A percentile compares a stretch with the other conserved stretches of the same genome.
Evolutionary conservation across 2,329 filamentous ascomycete species (phyloP).

Genomic region (Escovopsis sp.): DNA sequence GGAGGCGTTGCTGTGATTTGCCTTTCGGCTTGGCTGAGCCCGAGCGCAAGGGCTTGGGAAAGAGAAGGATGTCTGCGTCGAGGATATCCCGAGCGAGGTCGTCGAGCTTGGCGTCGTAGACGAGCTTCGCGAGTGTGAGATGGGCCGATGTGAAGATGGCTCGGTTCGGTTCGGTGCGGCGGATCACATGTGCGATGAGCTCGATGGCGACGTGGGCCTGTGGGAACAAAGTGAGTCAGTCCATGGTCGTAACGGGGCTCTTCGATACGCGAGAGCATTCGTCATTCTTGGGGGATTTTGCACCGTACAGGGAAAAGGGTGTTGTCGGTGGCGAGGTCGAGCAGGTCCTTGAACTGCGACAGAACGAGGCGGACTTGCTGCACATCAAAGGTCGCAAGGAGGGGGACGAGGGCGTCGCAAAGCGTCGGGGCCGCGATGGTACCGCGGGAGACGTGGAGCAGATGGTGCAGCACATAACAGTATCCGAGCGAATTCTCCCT

Average conservation of each 20-base stretch:
- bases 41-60: conserved; percentile 31
- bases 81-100: conserved; percentile 44
- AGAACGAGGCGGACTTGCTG: conserved; percentile 38
- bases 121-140: conserved; percentile 39
- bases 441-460: conserved; percentile 17
- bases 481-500: conserved; percentile 35
- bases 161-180: conserved; percentile 50
- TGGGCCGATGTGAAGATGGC: conserved; percentile 52
- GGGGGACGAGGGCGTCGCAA: conserved; percentile 26
- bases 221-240: conserved; percentile 1
- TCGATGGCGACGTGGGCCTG: conserved; percentile 33
- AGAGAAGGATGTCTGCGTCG: conserved; percentile 50
- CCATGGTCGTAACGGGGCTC: too few relatives aligned
- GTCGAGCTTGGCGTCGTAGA: conserved; percentile 38
- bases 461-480: conserved; percentile 29
- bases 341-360: conserved; percentile 24
- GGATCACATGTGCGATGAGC: conserved; percentile 35
- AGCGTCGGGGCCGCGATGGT: conserved; percentile 13
- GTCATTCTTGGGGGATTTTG: neutral
- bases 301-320: conserved; percentile 26
- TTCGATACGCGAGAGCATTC: too few relatives aligned
- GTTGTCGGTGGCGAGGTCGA: conserved; percentile 24
- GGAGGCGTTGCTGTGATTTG: conserved; percentile 32
- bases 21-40: conserved; percentile 19
- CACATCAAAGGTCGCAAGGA: conserved; percentile 33